These are phyloP conservation scores for Alternaria angustiovoidea DNA, from an alignment of 2,329 filamentous ascomycete genomes.

Conservation along the genomic window DNA sequence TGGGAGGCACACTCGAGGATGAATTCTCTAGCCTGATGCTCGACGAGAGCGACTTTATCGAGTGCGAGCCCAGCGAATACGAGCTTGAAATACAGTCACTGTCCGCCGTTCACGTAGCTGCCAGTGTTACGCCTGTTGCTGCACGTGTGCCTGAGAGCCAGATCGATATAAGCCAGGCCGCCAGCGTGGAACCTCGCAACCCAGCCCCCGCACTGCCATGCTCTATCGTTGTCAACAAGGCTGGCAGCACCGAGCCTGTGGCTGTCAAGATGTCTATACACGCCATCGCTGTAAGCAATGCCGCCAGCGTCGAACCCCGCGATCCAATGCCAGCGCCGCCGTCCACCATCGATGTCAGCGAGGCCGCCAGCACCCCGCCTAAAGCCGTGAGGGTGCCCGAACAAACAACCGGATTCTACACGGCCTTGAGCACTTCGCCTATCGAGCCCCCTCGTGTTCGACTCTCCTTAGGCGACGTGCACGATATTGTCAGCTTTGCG, in stretches of 20 bases:
- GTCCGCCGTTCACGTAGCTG: not conserved
- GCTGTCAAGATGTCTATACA: not conserved
- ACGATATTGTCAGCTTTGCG: not conserved
- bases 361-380: not conserved
- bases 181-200: not conserved
- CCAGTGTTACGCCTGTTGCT: conserved; percentile 2
- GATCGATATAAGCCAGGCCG: not conserved
- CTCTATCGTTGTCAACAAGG: not conserved
- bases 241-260: not conserved
- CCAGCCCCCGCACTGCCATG: not conserved
- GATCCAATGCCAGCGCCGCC: not conserved
- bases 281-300: not conserved
- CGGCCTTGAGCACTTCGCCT: conserved; percentile 1
- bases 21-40: conserved; percentile 21
- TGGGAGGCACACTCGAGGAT: conserved; percentile 21
- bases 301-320: conserved; percentile 1
- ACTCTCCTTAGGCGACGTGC: not conserved
- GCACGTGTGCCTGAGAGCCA: not conserved
- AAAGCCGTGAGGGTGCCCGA: not conserved
- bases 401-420: not conserved
- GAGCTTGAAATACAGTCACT: not conserved
- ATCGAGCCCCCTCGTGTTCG: not conserved
- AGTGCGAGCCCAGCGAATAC: conserved; percentile 16
- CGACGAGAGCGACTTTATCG: conserved; percentile 13
- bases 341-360: not conserved